Percentiles rank a stretch among this genome's conserved stretches.
These are phyloP conservation scores for Rhizophagus clarus DNA, from an alignment of 192 early-diverging fungal species.

Conservation along the genomic window DNA sequence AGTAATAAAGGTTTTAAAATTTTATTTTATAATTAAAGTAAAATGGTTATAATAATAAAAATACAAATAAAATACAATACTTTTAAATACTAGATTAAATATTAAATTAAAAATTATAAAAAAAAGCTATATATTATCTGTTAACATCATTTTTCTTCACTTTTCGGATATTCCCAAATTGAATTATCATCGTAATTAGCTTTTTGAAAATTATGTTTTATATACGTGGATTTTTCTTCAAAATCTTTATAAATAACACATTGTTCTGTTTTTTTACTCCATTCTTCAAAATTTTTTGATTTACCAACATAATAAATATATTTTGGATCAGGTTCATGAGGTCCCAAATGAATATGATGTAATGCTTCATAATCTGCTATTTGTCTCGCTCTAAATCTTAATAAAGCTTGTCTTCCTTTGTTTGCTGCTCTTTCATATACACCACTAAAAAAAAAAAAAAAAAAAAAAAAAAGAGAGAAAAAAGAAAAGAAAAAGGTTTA, in stretches of 20 bases:
- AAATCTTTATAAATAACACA: background rate
- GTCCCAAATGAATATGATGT: background rate
- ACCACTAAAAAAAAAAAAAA: background rate
- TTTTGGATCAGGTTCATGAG: background rate
- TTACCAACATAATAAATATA: background rate
- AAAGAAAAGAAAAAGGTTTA: background rate
- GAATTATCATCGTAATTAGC: background rate
- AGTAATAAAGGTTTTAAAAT: too few species aligned
- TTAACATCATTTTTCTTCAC: too few species aligned
- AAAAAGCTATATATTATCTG: too few species aligned
- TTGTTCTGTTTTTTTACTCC: background rate
- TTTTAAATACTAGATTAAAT: too few species aligned
- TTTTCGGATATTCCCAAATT: background rate
- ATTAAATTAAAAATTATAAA: too few species aligned
- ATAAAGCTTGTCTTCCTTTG: background rate
- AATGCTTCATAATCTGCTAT: conserved; percentile 11
- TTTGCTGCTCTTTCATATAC: background rate
- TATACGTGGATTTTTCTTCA: background rate
- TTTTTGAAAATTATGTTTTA: background rate
- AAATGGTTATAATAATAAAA: too few species aligned
- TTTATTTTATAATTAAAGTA: too few species aligned
- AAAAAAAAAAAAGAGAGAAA: background rate
- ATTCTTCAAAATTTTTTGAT: background rate
- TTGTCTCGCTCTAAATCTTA: background rate
- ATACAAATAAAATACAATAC: too few species aligned